Conservation (phyloP, 1,139 yeast genomes). For the Lodderomyces elongisporus region DNA sequence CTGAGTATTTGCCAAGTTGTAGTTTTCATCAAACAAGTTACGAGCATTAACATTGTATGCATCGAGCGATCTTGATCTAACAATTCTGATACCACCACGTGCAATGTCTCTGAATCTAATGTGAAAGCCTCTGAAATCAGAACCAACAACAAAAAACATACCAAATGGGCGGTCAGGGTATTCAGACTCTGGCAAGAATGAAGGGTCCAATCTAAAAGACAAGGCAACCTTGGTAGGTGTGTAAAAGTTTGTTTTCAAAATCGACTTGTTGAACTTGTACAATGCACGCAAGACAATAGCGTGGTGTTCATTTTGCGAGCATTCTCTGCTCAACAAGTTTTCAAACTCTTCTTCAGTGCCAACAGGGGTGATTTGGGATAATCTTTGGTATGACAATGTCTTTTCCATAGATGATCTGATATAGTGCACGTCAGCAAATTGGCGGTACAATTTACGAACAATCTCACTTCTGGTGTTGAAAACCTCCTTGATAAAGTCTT, state of each 20-base stretch:
- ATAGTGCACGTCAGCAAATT: slow-evolving; percentile 89
- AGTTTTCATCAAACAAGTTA: slow-evolving; percentile 91
- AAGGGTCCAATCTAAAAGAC: slow-evolving; percentile 85
- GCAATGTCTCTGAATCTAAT: slow-evolving; percentile 96
- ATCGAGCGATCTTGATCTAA: slow-evolving; percentile 79
- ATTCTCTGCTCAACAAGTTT: slow-evolving; percentile 58
- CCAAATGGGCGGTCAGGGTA: slow-evolving; percentile 93
- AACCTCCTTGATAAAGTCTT: slow-evolving; percentile 74
- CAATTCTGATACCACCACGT: slow-evolving; percentile 97
- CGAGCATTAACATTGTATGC: slow-evolving; percentile 83
- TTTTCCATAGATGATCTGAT: slow-evolving; percentile 68
- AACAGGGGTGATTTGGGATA: slow-evolving; percentile 71
- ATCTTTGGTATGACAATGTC: slow-evolving; percentile 85
- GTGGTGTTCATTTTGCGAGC: slow-evolving; percentile 79
- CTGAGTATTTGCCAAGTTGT: slow-evolving; percentile 92
- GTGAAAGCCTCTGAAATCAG: slow-evolving; percentile 96
- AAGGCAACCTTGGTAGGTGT: slow-evolving; percentile 92
- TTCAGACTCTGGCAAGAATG: slow-evolving; percentile 76
- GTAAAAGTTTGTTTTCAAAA: slow-evolving; percentile 90
- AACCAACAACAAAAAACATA: slow-evolving; percentile 92
- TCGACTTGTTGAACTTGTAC: slow-evolving; percentile 76
- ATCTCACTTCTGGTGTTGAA: slow-evolving; percentile 67
- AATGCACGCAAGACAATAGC: slow-evolving; percentile 77
- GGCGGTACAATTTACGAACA: slow-evolving; percentile 80
- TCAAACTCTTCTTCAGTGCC: slow-evolving; percentile 73